Evolutionary conservation across 306 rosid species (phyloP), one percentile per base, ranked within the genome.

Genomic region (Quercus glauca): DNA sequence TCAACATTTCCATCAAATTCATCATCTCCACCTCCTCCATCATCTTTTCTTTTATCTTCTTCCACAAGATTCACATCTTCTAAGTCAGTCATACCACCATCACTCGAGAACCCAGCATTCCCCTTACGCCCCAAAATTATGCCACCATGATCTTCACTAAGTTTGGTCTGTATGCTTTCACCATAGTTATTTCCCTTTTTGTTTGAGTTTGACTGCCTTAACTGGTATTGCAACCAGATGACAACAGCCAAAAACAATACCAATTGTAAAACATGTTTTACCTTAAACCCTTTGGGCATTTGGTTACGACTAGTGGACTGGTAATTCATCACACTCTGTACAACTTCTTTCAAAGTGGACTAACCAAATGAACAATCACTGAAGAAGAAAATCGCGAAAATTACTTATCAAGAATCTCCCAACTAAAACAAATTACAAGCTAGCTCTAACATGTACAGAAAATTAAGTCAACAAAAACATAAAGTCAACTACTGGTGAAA

Each of bases 1-100:
- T 64, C 70, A 6, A 29, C 6, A 15, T 28, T 28, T 64, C 43
- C 70, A 29, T 64, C 51, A 18, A 67, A 18, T 67, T 35, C 72
- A 67, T 33, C 72, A 35, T 67, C 72, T 67, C 72, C 72, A 67
- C 6, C 72, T 35, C 52, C 72, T 15, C 45, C 70, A 35, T 67
- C 52, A 5, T 19, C 52, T 35, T 67, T 67, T 23, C 49, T 35
- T 67, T 67, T 19, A 35, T 8, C 72, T 9, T 35, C 72, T 67
- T 21, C 17, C 49, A 9, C 72, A 35, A 67, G 52, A 67, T 67
- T 33, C 45, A 6, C 20, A 31, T 15, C 23, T 23, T 23, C 18
- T 23, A 59, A 59, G 18, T 59, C 29, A 26, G 67, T 21, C 18
- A 23, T 28, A 11, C 67, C 31, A 10, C 67, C 67, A 29, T 29